Conservation (phyloP, 2,329 filamentous ascomycete genomes). For the Colletotrichum trifolii region DNA sequence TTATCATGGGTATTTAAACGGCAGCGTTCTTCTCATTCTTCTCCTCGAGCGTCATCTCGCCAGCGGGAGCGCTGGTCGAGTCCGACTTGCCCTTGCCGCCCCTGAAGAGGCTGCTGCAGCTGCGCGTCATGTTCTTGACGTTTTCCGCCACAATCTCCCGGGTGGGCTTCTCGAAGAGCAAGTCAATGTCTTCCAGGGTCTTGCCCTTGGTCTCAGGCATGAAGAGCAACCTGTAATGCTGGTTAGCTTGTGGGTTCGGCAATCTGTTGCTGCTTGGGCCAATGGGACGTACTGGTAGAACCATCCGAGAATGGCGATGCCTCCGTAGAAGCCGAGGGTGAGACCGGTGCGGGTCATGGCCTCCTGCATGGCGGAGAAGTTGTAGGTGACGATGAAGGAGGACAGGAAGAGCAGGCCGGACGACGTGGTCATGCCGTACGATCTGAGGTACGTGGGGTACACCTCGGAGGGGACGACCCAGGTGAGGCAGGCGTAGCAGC, state of each 20-base stretch:
- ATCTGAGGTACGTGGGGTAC: slow-evolving; percentile 78
- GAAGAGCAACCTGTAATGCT: slow-evolving; percentile 63
- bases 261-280: background rate
- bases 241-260: background rate
- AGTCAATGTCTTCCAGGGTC: slow-evolving; percentile 76
- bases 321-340: slow-evolving; percentile 77
- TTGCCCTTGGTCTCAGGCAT: slow-evolving; percentile 81
- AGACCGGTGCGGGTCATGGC: slow-evolving; percentile 75
- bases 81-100: slow-evolving; percentile 1
- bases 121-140: slow-evolving; percentile 37
- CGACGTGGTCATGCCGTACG: slow-evolving; percentile 79
- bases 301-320: slow-evolving; percentile 77
- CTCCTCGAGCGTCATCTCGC: slow-evolving; percentile 2
- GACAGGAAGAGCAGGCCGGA: slow-evolving; percentile 76
- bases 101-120: slow-evolving; percentile 18
- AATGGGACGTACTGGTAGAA: slow-evolving; percentile 64
- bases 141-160: slow-evolving; percentile 71
- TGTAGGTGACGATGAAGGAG: slow-evolving; percentile 80
- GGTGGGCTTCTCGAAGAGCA: slow-evolving; percentile 73
- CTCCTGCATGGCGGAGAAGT: slow-evolving; percentile 76
- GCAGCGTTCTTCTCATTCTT: slow-evolving; percentile 7
- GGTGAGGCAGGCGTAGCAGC: slow-evolving; percentile 71
- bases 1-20: background rate
- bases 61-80: background rate
- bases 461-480: slow-evolving; percentile 77